A percentile compares a stretch with the other conserved stretches of the same genome.
Evolutionary conservation across 2,329 filamentous ascomycete genomes (phyloP).

Genomic region (Xylogone sp.): DNA sequence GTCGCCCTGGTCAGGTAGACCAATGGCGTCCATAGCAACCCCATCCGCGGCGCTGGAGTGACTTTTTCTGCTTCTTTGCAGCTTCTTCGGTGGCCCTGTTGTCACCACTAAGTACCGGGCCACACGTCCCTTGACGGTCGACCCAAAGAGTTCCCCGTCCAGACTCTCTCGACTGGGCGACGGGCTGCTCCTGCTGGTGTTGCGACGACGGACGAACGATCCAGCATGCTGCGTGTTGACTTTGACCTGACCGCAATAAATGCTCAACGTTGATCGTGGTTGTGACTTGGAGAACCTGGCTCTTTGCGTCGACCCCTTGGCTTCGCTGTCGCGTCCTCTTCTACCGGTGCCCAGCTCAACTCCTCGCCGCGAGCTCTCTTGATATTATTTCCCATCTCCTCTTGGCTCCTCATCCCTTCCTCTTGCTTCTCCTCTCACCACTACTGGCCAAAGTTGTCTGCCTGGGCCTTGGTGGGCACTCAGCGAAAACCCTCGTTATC

Average conservation of each 20-base stretch:
- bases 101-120: no score
- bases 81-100: background rate
- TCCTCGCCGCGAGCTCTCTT: no score
- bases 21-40: background rate
- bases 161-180: background rate
- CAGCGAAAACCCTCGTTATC: no score
- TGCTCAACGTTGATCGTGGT: background rate
- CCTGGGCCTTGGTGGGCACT: no score
- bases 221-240: no score
- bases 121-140: background rate
- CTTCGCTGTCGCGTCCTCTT: background rate
- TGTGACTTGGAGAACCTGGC: background rate
- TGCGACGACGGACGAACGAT: background rate
- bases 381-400: no score
- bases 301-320: background rate
- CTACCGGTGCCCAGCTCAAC: background rate
- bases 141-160: background rate
- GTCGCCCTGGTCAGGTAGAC: background rate
- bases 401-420: no score
- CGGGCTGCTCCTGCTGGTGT: background rate
- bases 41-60: background rate
- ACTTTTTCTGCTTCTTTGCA: background rate
- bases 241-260: background rate
- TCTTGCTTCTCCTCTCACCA: no score
- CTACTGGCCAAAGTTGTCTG: no score